Percentiles rank a stretch among this genome's conserved stretches.
Conservation (phyloP, 768 basidiomycete genomes). For the Tricholoma furcatifolium region DNA sequence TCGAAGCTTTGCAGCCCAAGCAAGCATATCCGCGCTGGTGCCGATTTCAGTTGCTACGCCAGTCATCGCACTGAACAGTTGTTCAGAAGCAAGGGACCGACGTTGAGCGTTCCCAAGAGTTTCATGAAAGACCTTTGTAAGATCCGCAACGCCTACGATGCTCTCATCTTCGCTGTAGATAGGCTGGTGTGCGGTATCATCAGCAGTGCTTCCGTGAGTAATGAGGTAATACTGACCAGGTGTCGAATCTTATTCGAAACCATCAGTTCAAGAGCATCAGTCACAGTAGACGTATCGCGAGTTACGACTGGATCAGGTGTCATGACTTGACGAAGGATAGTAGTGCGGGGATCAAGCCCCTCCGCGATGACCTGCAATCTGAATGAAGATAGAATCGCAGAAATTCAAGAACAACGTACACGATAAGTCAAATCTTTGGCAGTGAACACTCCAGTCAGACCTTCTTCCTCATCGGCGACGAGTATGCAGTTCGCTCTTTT, state of each 20-base stretch:
- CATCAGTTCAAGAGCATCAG: conserved; percentile 5
- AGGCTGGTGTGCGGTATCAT: not conserved
- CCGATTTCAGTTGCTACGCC: not conserved
- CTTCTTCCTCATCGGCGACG: not conserved
- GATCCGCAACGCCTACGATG: not conserved
- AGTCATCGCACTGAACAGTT: conserved; percentile 1
- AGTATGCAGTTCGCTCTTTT: conserved; percentile 2
- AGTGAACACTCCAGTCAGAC: conserved; percentile 4
- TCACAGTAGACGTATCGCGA: not conserved
- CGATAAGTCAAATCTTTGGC: conserved; percentile 6
- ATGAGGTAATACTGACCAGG: not conserved
- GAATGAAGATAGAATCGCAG: not conserved
- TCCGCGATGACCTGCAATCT: not conserved
- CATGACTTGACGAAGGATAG: conserved; percentile 4
- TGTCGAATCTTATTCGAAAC: conserved; percentile 4
- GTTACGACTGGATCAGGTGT: conserved; percentile 3
- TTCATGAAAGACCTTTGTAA: conserved; percentile 4
- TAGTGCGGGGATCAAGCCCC: conserved; percentile 7
- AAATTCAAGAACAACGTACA: not conserved
- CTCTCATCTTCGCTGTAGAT: not conserved
- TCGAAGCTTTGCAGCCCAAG: not conserved
- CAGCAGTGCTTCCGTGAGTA: not conserved
- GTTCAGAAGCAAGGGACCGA: not conserved
- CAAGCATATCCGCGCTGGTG: not conserved
- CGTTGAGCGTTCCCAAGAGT: not conserved